A percentile compares a stretch with the other conserved stretches of the same genome.
Conservation (phyloP, 805 yeast species). For the Komagataella kurtzmanii region DNA sequence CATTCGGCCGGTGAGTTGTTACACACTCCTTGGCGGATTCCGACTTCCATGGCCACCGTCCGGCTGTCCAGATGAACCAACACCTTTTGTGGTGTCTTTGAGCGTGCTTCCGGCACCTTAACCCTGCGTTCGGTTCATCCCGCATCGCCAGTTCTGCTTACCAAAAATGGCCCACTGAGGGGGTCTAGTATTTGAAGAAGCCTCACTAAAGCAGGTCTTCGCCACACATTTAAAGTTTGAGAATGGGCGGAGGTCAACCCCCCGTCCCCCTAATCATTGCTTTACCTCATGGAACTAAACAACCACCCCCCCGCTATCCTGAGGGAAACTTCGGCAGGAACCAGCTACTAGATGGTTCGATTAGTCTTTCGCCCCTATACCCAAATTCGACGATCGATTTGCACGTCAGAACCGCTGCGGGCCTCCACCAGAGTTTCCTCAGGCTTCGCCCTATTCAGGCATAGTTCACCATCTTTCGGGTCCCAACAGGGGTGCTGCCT, state of each 20-base stretch:
- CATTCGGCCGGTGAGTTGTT: no score
- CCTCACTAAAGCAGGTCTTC: no score
- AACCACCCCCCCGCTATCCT: conserved; percentile 26
- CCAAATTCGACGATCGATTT: conserved; percentile 30
- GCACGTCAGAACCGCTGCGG: conserved; percentile 32
- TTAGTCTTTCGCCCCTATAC: conserved; percentile 30
- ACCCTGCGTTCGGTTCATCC: conserved; percentile 28
- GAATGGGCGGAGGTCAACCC: no score
- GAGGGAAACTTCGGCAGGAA: conserved; percentile 28
- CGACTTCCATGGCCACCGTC: conserved; percentile 41
- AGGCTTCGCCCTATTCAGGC: no score
- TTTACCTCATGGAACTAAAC: conserved; percentile 25
- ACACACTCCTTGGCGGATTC: no score
- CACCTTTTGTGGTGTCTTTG: conserved; percentile 32
- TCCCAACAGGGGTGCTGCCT: no score
- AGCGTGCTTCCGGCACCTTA: conserved; percentile 15
- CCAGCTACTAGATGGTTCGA: conserved; percentile 30
- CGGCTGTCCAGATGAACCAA: conserved; percentile 25
- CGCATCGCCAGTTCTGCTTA: conserved; percentile 34
- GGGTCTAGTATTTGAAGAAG: conserved; percentile 20
- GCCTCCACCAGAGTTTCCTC: no score
- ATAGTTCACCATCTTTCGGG: no score
- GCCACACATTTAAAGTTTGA: no score
- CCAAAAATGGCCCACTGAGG: conserved; percentile 32
- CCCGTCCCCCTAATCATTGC: conserved; percentile 6